Evolutionary conservation across 225 moss, liverwort and hornwort genomes (phyloP).

Genomic region (Pseudisothecium myosuroides): DNA sequence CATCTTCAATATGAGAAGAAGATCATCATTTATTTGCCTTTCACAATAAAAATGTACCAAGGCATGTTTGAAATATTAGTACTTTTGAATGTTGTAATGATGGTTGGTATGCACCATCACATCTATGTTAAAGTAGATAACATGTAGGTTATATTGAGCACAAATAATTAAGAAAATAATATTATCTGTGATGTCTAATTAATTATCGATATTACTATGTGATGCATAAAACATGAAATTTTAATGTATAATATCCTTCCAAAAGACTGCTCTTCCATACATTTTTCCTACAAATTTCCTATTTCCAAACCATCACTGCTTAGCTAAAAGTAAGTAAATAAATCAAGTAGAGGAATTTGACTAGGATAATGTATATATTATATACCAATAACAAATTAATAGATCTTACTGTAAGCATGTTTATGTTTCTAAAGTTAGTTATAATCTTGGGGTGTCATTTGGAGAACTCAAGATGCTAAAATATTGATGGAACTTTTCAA

Average conservation of each 20-base stretch:
- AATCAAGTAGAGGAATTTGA: not conserved
- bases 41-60: not conserved
- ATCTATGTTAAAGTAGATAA: not conserved
- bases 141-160: not conserved
- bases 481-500: too few species aligned
- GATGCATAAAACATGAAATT: not conserved
- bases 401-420: not conserved
- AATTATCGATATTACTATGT: not conserved
- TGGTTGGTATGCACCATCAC: not conserved
- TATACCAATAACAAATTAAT: not conserved
- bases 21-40: not conserved
- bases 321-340: not conserved
- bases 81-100: not conserved
- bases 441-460: not conserved
- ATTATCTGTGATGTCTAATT: not conserved
- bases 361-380: accelerated
- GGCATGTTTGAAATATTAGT: not conserved
- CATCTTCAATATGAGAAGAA: not conserved
- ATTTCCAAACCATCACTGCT: not conserved
- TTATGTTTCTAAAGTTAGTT: not conserved
- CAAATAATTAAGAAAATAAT: not conserved
- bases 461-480: not conserved
- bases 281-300: accelerated
- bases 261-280: accelerated
- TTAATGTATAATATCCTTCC: not conserved